A percentile compares a stretch with the other conserved stretches of the same genome.
phyloP scores from a whole-genome alignment of 2,329 filamentous ascomycete species.

The Penicillium sp. region DNA sequence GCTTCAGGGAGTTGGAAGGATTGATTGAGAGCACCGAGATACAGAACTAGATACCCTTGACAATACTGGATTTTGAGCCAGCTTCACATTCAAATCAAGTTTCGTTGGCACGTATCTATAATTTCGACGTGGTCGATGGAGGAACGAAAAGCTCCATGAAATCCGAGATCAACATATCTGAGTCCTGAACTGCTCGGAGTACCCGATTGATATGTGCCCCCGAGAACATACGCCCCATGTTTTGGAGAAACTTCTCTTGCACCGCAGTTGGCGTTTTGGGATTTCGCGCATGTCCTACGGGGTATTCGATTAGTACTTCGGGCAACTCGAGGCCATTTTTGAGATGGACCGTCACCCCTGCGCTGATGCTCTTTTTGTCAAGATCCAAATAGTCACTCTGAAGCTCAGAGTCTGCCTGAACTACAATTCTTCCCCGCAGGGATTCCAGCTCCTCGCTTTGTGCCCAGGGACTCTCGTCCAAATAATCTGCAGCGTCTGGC shows the following conservation, averaged over 20 bases:
- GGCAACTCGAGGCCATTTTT: slow-evolving; percentile 24
- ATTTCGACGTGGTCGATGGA: neutral
- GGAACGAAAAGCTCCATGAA: slow-evolving; percentile 21
- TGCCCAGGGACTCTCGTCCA: slow-evolving; percentile 29
- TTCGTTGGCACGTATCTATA: slow-evolving; percentile 4
- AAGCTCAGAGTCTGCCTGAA: slow-evolving; percentile 30
- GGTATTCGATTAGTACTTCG: slow-evolving; percentile 40
- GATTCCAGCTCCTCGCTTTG: slow-evolving; percentile 18
- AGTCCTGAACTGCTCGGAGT: slow-evolving; percentile 11
- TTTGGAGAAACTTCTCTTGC: slow-evolving; percentile 18
- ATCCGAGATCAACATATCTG: slow-evolving; percentile 12
- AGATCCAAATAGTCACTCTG: slow-evolving; percentile 34
- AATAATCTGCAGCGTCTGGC: slow-evolving; percentile 30
- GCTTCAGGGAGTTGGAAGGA: slow-evolving; percentile 60
- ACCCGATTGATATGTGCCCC: slow-evolving; percentile 13
- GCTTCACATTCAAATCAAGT: neutral
- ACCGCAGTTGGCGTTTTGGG: slow-evolving; percentile 12
- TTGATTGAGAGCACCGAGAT: slow-evolving; percentile 31
- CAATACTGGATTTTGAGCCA: neutral
- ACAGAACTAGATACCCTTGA: slow-evolving; percentile 7
- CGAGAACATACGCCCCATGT: slow-evolving; percentile 22
- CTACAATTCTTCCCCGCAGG: slow-evolving; percentile 28
- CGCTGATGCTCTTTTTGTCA: slow-evolving; percentile 28
- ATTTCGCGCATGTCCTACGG: slow-evolving; percentile 21
- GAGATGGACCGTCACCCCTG: slow-evolving; percentile 30